Base-by-base conservation (phyloP, 1,284 basidiomycete species). In the Irpex sp. region DNA sequence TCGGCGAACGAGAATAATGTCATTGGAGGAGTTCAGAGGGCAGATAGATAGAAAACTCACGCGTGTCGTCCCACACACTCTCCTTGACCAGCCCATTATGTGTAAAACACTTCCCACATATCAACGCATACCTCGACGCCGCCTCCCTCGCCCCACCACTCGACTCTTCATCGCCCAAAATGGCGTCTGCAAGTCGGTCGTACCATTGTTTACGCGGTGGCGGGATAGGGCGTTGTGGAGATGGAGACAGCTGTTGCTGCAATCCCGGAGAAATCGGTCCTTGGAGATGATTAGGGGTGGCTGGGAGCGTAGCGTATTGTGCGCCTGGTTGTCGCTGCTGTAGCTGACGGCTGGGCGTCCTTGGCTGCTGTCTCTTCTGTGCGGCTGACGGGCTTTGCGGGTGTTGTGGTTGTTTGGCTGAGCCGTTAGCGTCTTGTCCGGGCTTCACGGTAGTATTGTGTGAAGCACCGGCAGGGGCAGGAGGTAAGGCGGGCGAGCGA, bases 71-170 rank as follows among this genome's bases (percentile, higher is more conserved):
- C 87, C 93, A 97, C 75, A 93, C 85, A 64, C 87, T 89, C 74
- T 95, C 92, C 65, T 92, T 91, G 3, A 97, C 93, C 7, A 99
- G 82, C 0, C 97, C 97, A 71, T 99, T 99, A 77, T 99, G 97
- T 13, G 87, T 79, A 72, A 94, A 97, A 74, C 97, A 99, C 68
- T 90, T 89, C 64, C 89, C 87, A 76, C 97, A 99, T 51, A 99
- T 97, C 62, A 99, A 83, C 1, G 97, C 97, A 71, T 96, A 99
- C 64, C 93, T 89, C 34, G 82, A 83, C 7, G 82, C 77, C 6
- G 82, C 75, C 44, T 79, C 75, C 48, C 76, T 78, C 8, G 75
- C 70, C 21, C 81, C 79, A 56, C 59, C 57, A 66, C 11, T 15
- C 11, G 40, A 44, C 11, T 87, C 92, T 68, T 96, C 94, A 61